Conservation (phyloP, 495 filamentous ascomycete genomes). For the Penicillium atrosanguineum region DNA sequence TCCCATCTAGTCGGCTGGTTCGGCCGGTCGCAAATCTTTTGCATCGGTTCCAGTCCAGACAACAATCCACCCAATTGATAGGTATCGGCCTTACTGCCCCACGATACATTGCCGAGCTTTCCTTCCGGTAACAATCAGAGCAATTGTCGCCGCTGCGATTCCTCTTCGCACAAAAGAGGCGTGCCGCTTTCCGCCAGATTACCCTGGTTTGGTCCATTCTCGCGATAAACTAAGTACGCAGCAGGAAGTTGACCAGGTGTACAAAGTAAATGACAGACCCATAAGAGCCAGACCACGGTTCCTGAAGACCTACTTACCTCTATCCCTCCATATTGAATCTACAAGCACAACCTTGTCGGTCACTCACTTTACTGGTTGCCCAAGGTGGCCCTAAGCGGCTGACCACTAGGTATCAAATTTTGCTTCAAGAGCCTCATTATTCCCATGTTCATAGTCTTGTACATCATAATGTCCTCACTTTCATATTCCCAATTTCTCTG, state of each 20-base stretch:
- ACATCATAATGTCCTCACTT: not conserved
- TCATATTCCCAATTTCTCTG: not conserved
- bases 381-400: too few species aligned
- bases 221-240: conserved; percentile 24
- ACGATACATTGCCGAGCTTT: conserved; percentile 13
- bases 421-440: not conserved
- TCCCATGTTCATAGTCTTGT: not conserved
- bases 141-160: conserved; percentile 39
- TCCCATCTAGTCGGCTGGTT: not conserved
- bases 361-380: not conserved
- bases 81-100: conserved; percentile 28
- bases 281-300: too few species aligned
- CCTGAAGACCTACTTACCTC: too few species aligned
- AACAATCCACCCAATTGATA: conserved; percentile 28
- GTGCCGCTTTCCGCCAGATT: conserved; percentile 15
- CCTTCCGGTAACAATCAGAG: conserved; percentile 27
- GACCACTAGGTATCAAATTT: not conserved
- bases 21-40: conserved; percentile 6
- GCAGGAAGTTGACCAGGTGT: conserved; percentile 3
- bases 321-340: too few species aligned
- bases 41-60: conserved; percentile 14
- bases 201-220: conserved; percentile 4
- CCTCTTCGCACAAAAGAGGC: conserved; percentile 33
- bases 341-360: not conserved
- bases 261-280: too few species aligned